phyloP scores from a whole-genome alignment of 192 early-diverging fungal species.

The Coemansia sp. region DNA sequence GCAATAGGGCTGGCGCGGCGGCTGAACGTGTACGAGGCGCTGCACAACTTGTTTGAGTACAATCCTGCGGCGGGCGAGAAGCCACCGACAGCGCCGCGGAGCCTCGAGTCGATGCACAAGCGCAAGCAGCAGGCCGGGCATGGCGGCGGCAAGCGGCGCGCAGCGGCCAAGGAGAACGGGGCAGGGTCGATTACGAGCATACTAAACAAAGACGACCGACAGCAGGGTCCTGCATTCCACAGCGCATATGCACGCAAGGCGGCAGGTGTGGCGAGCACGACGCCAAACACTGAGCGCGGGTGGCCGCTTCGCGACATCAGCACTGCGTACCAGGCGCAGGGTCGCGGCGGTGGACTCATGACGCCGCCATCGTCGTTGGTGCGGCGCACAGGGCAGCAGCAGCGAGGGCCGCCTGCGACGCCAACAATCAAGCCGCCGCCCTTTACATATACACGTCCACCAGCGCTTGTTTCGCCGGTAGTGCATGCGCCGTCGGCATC shows the following conservation, averaged over 20 bases:
- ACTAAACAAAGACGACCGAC: constrained; percentile 15
- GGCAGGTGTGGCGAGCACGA: not conserved
- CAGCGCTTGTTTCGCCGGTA: not conserved
- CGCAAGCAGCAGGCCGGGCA: constrained; percentile 22
- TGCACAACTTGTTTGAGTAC: constrained; percentile 45
- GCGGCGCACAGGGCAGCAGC: constrained; percentile 9
- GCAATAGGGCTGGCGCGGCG: constrained; percentile 39
- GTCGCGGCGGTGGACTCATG: constrained; percentile 8
- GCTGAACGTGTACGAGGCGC: constrained; percentile 36
- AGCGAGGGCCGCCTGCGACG: constrained; percentile 2
- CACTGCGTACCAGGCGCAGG: constrained; percentile 19
- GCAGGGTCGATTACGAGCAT: constrained; percentile 29
- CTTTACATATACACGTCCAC: too few relatives aligned
- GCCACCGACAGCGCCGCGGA: constrained; percentile 52
- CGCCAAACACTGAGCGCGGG: constrained; percentile 6
- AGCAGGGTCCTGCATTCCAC: not conserved
- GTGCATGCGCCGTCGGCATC: constrained; percentile 2
- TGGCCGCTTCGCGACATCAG: constrained; percentile 39
- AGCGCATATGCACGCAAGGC: not conserved
- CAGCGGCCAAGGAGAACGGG: constrained; percentile 5
- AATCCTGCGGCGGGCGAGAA: constrained; percentile 41
- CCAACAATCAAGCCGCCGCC: not conserved
- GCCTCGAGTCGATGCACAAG: constrained; percentile 52
- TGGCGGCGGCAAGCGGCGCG: not conserved
- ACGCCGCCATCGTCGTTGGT: constrained; percentile 34